These are phyloP conservation scores for Fusarium sp. DNA, from an alignment of 2,329 filamentous ascomycete species.

Conservation along the genomic window DNA sequence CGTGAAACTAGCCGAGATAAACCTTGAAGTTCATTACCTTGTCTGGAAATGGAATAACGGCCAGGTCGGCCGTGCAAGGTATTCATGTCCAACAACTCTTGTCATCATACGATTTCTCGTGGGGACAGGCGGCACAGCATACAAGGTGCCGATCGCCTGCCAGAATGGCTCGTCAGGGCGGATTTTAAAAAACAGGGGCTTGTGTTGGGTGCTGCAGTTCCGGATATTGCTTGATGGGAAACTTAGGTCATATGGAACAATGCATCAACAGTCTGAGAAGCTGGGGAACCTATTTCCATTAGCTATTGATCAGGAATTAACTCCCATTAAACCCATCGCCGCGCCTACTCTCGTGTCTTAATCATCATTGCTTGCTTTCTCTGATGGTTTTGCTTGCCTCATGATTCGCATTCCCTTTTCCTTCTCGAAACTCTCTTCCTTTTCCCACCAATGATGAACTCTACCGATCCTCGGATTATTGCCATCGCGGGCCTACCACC, in stretches of 20 bases:
- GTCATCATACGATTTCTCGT: not conserved
- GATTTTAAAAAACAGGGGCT: not conserved
- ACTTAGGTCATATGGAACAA: not conserved
- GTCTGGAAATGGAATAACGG: not conserved
- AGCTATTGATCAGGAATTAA: not conserved
- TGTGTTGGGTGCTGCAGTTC: not conserved
- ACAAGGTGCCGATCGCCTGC: not conserved
- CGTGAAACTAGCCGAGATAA: not conserved
- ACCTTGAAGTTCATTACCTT: not conserved
- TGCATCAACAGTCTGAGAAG: not conserved
- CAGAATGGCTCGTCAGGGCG: not conserved
- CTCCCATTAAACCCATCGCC: not conserved
- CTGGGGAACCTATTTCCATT: not conserved
- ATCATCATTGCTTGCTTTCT: not conserved
- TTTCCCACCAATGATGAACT: not conserved
- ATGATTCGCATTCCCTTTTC: too few species aligned
- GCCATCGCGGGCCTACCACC: constrained; percentile 10
- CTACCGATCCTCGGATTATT: not conserved
- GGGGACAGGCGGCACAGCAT: not conserved
- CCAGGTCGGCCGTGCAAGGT: not conserved
- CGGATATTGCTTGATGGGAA: not conserved
- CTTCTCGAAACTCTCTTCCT: too few species aligned
- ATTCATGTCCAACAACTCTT: not conserved
- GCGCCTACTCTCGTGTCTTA: not conserved
- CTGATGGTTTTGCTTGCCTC: not conserved